A percentile compares a stretch with the other conserved stretches of the same genome.
phyloP scores from a whole-genome alignment of 2,329 filamentous ascomycete species.

The Xylariaceae sp. region DNA sequence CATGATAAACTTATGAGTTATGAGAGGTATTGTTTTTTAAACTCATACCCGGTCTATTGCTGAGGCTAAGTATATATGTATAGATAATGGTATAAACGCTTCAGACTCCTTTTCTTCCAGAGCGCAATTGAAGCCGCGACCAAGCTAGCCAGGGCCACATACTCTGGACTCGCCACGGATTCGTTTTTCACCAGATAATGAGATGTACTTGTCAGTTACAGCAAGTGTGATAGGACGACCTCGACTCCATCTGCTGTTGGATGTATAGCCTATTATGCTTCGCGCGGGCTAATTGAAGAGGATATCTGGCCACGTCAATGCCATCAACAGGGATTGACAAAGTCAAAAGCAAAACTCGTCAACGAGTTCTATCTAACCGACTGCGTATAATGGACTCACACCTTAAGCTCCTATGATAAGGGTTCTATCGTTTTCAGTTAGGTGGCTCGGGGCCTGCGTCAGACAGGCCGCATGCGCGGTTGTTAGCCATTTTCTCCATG shows the following conservation, averaged over 20 bases:
- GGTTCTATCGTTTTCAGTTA: not conserved
- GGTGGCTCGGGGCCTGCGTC: not conserved
- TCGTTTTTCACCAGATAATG: not conserved
- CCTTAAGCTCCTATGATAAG: no score
- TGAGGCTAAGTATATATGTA: not conserved
- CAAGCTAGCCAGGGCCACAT: not conserved
- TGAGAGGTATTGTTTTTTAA: no score
- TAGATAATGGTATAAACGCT: not conserved
- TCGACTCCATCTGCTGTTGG: no score
- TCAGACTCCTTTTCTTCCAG: not conserved
- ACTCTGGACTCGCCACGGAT: not conserved
- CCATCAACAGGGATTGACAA: no score
- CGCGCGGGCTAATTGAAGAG: no score
- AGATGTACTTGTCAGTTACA: not conserved
- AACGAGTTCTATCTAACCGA: no score
- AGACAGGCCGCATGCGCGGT: not conserved
- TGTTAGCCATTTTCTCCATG: not conserved
- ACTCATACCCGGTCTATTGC: not conserved
- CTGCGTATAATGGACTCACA: no score
- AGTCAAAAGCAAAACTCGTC: no score
- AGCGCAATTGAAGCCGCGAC: not conserved
- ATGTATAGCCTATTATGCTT: no score
- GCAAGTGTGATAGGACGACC: no score
- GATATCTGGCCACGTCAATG: no score
- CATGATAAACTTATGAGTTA: not conserved